These are phyloP conservation scores for Plenodomus biglobosus DNA, from an alignment of 2,329 filamentous ascomycete genomes.

Conservation along the genomic window DNA sequence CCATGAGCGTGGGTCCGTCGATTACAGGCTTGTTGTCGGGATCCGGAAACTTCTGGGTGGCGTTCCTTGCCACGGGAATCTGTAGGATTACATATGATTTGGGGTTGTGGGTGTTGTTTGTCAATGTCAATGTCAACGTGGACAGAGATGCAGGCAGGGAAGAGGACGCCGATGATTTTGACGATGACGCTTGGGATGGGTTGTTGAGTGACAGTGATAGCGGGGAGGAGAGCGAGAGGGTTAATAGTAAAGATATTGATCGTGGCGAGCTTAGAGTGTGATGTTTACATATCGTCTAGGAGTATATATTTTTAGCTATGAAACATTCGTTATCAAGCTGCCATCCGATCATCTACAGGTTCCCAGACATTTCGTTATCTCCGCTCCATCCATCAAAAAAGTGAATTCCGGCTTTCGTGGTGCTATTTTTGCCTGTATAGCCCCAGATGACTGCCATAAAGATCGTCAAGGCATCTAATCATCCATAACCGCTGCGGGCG, in stretches of 20 bases:
- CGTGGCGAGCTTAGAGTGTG: slow-evolving; percentile 1
- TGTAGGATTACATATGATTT: slow-evolving; percentile 43
- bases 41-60: slow-evolving; percentile 40
- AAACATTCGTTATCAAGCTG: no score
- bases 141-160: slow-evolving; percentile 18
- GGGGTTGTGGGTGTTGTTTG: slow-evolving; percentile 43
- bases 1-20: slow-evolving; percentile 51
- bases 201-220: slow-evolving; percentile 35
- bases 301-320: no score
- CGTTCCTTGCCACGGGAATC: slow-evolving; percentile 41
- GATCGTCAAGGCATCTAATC: no score
- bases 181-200: slow-evolving; percentile 34
- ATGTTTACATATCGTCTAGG: no score
- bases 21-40: slow-evolving; percentile 43
- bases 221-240: slow-evolving; percentile 21
- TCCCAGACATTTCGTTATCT: no score
- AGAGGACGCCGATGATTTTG: slow-evolving; percentile 24
- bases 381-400: no score
- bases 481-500: no score
- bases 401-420: no score
- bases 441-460: no score
- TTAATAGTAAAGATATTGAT: slow-evolving; percentile 30
- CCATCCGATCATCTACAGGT: no score
- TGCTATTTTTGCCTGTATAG: no score
- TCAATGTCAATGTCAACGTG: slow-evolving; percentile 42